These are phyloP conservation scores for Ophidiomyces ophidiicola DNA, from an alignment of 2,329 filamentous ascomycete species.

Conservation along the genomic window DNA sequence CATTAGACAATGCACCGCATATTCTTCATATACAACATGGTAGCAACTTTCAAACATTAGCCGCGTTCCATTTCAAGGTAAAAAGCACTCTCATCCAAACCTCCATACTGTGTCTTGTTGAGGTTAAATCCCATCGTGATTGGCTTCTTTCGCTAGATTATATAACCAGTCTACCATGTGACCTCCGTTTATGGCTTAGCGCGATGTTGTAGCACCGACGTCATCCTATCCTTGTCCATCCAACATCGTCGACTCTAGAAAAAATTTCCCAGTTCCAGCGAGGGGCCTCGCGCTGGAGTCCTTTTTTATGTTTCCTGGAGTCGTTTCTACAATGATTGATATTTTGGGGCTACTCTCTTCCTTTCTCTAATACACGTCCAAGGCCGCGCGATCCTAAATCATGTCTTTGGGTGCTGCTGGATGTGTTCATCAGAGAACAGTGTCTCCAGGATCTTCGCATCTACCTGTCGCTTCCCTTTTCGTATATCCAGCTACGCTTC, in stretches of 20 bases:
- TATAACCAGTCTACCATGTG: neutral
- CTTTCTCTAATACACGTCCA: neutral
- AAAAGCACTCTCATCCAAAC: too few species aligned
- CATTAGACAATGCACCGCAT: too few species aligned
- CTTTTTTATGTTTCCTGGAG: too few species aligned
- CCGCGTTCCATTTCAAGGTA: too few species aligned
- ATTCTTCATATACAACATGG: too few species aligned
- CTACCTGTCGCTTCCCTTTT: constrained; percentile 53
- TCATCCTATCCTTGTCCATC: constrained; percentile 5
- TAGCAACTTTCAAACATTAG: too few species aligned
- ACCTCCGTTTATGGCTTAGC: neutral
- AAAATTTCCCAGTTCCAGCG: neutral
- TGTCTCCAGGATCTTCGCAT: constrained; percentile 4
- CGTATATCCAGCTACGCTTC: constrained; percentile 64
- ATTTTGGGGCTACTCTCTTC: too few species aligned
- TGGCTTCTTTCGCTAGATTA: neutral
- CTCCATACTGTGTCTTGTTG: too few species aligned
- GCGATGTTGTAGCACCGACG: constrained; percentile 3
- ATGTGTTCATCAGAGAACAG: neutral
- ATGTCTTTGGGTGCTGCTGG: neutral
- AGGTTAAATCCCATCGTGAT: neutral
- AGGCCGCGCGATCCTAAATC: neutral
- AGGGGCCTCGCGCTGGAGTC: too few species aligned
- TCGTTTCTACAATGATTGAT: too few species aligned
- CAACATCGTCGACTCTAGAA: neutral